phyloP scores from a whole-genome alignment of 2,329 filamentous ascomycete species.

The Tolypocladium tropicale region DNA sequence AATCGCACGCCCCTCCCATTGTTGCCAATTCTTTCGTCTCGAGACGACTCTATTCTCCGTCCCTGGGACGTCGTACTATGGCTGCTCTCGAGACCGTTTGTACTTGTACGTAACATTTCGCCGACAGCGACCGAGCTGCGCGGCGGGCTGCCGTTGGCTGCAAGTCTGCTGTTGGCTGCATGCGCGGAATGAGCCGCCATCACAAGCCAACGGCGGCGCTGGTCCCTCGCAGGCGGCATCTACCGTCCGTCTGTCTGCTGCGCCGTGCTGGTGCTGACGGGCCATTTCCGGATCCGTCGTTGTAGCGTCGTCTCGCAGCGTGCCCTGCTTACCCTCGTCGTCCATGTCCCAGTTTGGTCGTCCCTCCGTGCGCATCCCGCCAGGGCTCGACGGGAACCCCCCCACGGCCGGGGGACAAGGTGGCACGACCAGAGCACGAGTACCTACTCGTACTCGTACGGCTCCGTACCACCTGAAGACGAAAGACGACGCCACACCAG shows the following conservation, averaged over 20 bases:
- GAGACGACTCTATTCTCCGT: background rate
- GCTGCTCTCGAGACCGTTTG: background rate
- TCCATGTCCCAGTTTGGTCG: too few relatives aligned
- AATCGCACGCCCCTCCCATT: background rate
- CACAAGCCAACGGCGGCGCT: background rate
- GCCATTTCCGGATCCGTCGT: too few relatives aligned
- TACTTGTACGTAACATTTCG: conserved; percentile 1
- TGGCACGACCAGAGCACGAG: too few relatives aligned
- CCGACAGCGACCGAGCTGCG: conserved; percentile 2
- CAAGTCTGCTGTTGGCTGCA: background rate
- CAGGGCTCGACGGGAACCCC: too few relatives aligned
- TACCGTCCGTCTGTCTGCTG: background rate
- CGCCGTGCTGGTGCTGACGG: too few relatives aligned
- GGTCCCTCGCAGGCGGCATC: background rate
- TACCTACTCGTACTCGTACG: too few relatives aligned
- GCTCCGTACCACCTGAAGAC: too few relatives aligned
- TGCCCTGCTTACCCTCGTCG: too few relatives aligned
- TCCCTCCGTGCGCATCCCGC: too few relatives aligned
- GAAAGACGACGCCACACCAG: background rate
- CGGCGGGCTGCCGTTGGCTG: background rate
- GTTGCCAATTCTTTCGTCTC: background rate
- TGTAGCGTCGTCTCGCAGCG: too few relatives aligned
- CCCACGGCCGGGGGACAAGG: too few relatives aligned
- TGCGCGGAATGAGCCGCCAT: background rate
- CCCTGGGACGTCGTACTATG: background rate